Percentiles rank a stretch among this genome's conserved stretches.
phyloP scores from a whole-genome alignment of 148 eudicot genomes.

The Arctostaphylos glauca region DNA sequence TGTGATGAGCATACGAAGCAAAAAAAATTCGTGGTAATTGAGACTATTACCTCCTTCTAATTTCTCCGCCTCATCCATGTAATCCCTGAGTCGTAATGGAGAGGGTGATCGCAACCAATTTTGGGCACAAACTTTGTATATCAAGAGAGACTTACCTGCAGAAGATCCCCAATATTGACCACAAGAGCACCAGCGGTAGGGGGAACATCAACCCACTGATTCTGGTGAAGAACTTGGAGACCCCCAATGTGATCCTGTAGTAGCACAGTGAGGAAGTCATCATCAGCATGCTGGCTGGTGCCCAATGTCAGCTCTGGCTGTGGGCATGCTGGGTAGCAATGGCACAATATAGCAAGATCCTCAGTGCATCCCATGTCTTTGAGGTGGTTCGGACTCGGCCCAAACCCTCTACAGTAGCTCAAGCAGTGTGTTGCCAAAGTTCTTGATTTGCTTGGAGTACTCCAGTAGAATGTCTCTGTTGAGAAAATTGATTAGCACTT shows the following conservation, averaged over 20 bases:
- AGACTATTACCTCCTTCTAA: too few relatives aligned
- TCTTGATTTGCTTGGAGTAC: conserved; percentile 22
- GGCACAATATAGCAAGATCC: neutral
- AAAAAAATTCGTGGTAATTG: too few relatives aligned
- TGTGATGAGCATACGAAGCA: too few relatives aligned
- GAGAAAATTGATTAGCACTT: neutral
- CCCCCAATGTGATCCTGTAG: conserved; percentile 20
- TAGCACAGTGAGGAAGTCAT: conserved; percentile 7
- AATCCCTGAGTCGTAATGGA: too few relatives aligned
- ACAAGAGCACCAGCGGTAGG: neutral
- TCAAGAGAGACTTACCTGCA: conserved; percentile 36
- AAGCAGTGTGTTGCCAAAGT: neutral
- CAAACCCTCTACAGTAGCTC: neutral
- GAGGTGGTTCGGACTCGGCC: neutral
- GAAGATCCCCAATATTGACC: conserved; percentile 36
- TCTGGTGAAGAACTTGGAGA: conserved; percentile 33
- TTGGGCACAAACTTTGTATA: neutral
- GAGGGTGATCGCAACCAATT: too few relatives aligned
- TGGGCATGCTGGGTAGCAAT: neutral
- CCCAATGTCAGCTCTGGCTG: neutral
- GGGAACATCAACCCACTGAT: neutral
- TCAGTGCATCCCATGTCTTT: neutral
- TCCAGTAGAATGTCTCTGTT: conserved; percentile 29
- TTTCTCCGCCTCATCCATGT: too few relatives aligned
- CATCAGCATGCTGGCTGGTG: conserved; percentile 8